A percentile compares a stretch with the other conserved stretches of the same genome.
These are phyloP conservation scores for Metschnikowia anglica DNA, from an alignment of 805 yeast genomes.

Conservation along the genomic window DNA sequence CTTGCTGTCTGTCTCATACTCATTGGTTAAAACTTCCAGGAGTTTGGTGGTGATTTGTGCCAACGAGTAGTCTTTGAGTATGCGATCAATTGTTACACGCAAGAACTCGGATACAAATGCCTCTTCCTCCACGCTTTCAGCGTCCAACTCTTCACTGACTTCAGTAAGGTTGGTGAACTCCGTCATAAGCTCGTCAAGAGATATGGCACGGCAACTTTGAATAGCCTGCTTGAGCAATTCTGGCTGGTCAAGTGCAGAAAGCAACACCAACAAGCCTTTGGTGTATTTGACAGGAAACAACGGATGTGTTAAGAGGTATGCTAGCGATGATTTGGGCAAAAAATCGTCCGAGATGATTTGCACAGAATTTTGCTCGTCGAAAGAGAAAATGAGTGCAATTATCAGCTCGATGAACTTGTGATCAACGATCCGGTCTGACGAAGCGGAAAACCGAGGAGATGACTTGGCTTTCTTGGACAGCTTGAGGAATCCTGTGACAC, in stretches of 20 bases:
- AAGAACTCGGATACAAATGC: conserved; percentile 18
- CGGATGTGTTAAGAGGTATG: conserved; percentile 84
- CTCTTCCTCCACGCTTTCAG: conserved; percentile 11
- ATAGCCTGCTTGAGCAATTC: conserved; percentile 78
- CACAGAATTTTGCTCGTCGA: conserved; percentile 24
- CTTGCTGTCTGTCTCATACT: conserved; percentile 25
- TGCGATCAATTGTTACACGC: conserved; percentile 47
- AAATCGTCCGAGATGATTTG: conserved; percentile 27
- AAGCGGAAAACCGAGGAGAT: conserved; percentile 40
- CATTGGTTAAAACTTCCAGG: conserved; percentile 31
- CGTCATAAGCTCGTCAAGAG: conserved; percentile 58
- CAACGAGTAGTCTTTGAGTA: conserved; percentile 62
- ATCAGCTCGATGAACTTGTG: conserved; percentile 50
- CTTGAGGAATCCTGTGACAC: conserved; percentile 26
- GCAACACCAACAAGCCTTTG: conserved; percentile 53
- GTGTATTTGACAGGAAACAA: conserved; percentile 66
- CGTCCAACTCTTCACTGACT: conserved; percentile 18
- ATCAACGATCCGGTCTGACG: conserved; percentile 65
- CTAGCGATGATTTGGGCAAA: conserved; percentile 57
- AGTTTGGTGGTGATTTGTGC: conserved; percentile 55
- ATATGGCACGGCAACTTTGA: conserved; percentile 70
- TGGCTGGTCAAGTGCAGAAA: conserved; percentile 43
- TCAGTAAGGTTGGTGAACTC: conserved; percentile 51
- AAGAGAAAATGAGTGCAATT: conserved; percentile 41
- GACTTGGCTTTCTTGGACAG: not conserved